Evolutionary conservation across 148 eudicot species (phyloP).

Genomic region (Rhododendron vialii): DNA sequence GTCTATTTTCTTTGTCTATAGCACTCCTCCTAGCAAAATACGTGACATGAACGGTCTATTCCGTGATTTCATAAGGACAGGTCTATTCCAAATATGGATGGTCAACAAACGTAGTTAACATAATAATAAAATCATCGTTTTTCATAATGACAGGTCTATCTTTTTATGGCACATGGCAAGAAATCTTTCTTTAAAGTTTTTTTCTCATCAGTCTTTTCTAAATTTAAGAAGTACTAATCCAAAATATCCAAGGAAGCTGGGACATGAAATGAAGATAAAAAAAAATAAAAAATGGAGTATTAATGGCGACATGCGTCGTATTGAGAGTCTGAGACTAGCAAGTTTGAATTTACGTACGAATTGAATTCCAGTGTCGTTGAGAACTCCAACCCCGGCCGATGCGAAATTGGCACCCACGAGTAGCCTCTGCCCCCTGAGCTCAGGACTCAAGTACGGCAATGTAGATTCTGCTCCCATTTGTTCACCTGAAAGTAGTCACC

Average conservation of each 20-base stretch:
- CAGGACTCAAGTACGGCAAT: conserved; percentile 44
- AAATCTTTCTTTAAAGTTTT: background rate
- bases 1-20: too few relatives aligned
- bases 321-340: too few relatives aligned
- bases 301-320: background rate
- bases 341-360: conserved; percentile 25
- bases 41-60: background rate
- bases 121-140: background rate
- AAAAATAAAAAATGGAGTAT: too few relatives aligned
- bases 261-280: too few relatives aligned
- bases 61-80: background rate
- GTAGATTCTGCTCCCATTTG: conserved; percentile 33
- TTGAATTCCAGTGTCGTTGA: conserved; percentile 50
- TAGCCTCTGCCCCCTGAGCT: conserved; percentile 27
- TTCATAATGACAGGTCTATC: background rate
- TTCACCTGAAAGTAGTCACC: conserved; percentile 26
- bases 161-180: background rate
- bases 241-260: background rate
- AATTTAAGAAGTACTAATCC: background rate
- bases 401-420: conserved; percentile 48
- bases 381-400: conserved; percentile 47
- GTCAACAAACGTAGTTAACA: background rate
- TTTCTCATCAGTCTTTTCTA: background rate
- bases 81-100: background rate
- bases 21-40: too few relatives aligned